Evolutionary conservation across 306 rosid species (phyloP), one percentile per base, ranked within the genome.

Genomic region (Albizia julibrissin): DNA sequence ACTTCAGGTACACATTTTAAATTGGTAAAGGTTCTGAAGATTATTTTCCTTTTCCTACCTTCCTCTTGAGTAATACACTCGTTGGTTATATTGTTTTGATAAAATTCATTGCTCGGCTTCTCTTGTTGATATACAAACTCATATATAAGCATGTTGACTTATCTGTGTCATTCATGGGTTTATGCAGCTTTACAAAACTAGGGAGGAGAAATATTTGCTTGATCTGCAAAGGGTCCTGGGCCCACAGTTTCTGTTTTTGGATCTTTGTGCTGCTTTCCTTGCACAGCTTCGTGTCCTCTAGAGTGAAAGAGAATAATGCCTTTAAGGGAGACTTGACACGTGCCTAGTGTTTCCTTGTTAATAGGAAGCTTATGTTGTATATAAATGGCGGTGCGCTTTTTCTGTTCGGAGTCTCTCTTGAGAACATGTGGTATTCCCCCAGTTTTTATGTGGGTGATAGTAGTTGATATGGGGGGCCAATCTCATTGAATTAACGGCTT

Each of bases 171-270:
- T 72, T 46, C 76, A 24, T 44, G 39, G 76, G 13, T 14, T 87
- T 74, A 86, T 75, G 44, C 97, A 95, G 99, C 92, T 95, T 27
- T 95, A 91, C 85, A 95, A 95, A 87, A 88, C 95, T 61, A 86
- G 89, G 64, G 99, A 88, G 83, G 99, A 93, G 82, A 95, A 93
- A 90, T 93, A 95, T 77, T 88, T 95, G 70, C 95, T 95, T 62
- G 99, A 95, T 89, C 89, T 95, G 61, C 99, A 95, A 87, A 85
- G 97, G 90, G 91, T 95, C 11, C 90, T 90, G 84, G 99, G 99
- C 13, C 95, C 99, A 0, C 98, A 95, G 83, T 89, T 95, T 85
- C 92, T 95, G 67, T 95, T 95, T 94, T 81, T 95, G 87, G 97
- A 90, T 85, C 98, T 95, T 29, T 95, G 99, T 81, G 98, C 98